Base-by-base conservation (phyloP, 2,329 filamentous ascomycete genomes). In the Fusarium concolor region DNA sequence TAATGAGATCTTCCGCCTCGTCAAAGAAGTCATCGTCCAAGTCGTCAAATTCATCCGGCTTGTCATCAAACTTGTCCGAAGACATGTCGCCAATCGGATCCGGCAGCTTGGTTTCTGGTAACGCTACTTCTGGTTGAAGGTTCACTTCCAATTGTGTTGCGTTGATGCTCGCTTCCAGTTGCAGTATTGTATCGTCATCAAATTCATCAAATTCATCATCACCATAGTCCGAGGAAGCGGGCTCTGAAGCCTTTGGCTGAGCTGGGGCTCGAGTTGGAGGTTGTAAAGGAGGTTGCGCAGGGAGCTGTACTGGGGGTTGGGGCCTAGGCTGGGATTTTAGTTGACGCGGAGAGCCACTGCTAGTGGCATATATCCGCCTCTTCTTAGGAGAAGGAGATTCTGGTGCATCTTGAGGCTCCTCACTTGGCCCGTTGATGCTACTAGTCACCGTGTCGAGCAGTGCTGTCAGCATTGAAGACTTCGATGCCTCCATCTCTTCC, bases 401-500 rank as follows among this genome's bases (percentile, higher is more conserved):
- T 5, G 72, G 68, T 17, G 75, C 68, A 22, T 76, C 74, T 55
- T 55, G 51, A 26, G 47, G n/a, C 59, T 75, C 73, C 8, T 77
- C 75, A 39, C 77, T 79, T 5, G 79, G 79, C 42, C 80, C 82
- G 53, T 82, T 82, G 44, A 87, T 82, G 68, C 85, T 85, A 57
- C 80, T 82, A 50, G 81, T 83, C 51, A 93, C 90, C 50, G 87
- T 90, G 71, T 92, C 86, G 20, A 94, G 80, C 52, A 94, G 79
- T 17, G 88, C 87, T 35, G 84, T 86, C n/a, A 88, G 84, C 71
- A 88, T 80, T 5, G 83, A 86, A 1, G 84, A 83, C 65, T 89
- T 89, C 3, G 85, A 86, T 6, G 80, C 80, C 57, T 83, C 82
- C 67, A 79, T 81, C 62, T 82, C 78, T 72, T 78, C 76, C 62